Conservation (phyloP, 768 basidiomycete species). For the Tricholoma terreum region DNA sequence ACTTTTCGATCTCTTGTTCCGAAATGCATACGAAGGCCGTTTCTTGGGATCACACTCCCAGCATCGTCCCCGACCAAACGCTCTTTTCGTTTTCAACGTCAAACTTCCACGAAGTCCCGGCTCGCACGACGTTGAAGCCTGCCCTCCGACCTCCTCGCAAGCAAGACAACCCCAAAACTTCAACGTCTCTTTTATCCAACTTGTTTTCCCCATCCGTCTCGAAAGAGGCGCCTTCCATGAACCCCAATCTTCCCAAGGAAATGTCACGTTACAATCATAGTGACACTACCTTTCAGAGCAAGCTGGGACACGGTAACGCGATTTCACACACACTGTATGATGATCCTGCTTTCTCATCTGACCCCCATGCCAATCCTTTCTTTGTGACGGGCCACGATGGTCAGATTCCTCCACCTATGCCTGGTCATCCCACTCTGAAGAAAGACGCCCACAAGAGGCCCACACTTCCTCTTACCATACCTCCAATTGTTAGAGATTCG, state of each 20-base stretch:
- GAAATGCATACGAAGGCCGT: background rate
- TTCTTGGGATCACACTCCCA: background rate
- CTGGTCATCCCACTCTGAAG: constrained; percentile 31
- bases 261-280: background rate
- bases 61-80: background rate
- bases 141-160: constrained; percentile 1
- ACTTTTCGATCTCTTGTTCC: background rate
- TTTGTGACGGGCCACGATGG: constrained; percentile 28
- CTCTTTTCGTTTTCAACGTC: background rate
- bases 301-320: constrained; percentile 9
- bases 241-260: background rate
- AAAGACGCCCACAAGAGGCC: background rate
- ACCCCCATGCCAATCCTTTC: constrained; percentile 50
- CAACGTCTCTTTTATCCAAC: constrained; percentile 10
- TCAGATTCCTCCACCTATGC: constrained; percentile 24
- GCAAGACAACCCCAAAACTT: background rate
- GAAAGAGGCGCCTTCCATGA: constrained; percentile 3
- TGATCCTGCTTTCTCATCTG: constrained; percentile 59
- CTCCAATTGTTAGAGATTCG: constrained; percentile 10
- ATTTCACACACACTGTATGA: constrained; percentile 33
- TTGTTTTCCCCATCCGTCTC: constrained; percentile 15
- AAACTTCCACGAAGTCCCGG: background rate
- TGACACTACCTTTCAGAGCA: too few relatives aligned
- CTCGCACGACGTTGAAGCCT: constrained; percentile 2
- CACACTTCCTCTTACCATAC: background rate